These are phyloP conservation scores for Kluyveromyces aestuarii DNA, from an alignment of 805 yeast genomes.

Conservation along the genomic window DNA sequence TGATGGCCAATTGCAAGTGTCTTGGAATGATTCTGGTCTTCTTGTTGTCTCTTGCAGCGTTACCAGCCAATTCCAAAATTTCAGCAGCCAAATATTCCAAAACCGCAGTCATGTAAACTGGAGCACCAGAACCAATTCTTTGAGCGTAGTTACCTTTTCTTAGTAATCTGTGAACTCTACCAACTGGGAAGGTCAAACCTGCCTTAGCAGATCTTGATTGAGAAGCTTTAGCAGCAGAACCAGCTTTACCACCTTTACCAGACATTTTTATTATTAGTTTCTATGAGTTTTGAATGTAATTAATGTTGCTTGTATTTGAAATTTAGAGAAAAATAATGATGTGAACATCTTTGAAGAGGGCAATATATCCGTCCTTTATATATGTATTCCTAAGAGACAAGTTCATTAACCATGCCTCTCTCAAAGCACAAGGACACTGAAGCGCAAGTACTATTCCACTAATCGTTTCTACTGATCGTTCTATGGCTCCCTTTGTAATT, in stretches of 20 bases:
- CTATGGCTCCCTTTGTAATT: not conserved
- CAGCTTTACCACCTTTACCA: constrained; percentile 82
- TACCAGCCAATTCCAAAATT: constrained; percentile 96
- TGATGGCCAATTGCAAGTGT: constrained; percentile 96
- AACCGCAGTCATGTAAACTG: constrained; percentile 94
- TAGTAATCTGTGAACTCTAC: constrained; percentile 95
- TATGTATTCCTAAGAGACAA: not conserved
- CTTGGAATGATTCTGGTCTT: constrained; percentile 98
- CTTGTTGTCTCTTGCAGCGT: constrained; percentile 98
- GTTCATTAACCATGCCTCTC: not conserved
- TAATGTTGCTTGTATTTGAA: no score
- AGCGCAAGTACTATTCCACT: not conserved
- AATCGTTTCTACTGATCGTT: not conserved
- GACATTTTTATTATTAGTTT: constrained; percentile 45
- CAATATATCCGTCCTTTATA: not conserved
- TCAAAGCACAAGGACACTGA: not conserved
- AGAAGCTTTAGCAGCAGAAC: constrained; percentile 88
- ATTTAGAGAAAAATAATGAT: no score
- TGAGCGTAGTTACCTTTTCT: constrained; percentile 98
- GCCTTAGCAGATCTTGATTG: constrained; percentile 98
- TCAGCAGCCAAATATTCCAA: constrained; percentile 96
- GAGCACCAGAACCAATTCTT: constrained; percentile 99
- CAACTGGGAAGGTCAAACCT: constrained; percentile 98
- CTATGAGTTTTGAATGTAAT: not conserved
- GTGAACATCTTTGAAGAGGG: no score